Evolutionary conservation across 2,329 filamentous ascomycete species (phyloP), one percentile per base, ranked within the genome.

Genomic region (Diaporthe eres): DNA sequence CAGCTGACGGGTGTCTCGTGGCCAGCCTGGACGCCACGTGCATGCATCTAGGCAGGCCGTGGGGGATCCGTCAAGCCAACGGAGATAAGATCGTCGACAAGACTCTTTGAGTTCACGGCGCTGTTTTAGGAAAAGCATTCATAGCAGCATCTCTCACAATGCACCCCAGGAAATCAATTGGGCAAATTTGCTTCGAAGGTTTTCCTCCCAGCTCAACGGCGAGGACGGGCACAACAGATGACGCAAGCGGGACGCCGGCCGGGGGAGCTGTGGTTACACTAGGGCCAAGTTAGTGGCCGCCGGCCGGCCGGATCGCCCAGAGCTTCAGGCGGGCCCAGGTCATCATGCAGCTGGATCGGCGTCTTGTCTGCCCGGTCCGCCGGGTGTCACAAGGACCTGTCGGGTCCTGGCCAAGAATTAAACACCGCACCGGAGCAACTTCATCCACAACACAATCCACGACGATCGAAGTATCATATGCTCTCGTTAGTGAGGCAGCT

Each of bases 261-360:
- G 39, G 39, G 17, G n/a, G 15, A 44, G 60, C 10, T 28, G 5
- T 44, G 15, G 60, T 63, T 63, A 22, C 60, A 63, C 25, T 19
- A 44, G 60, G 39, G 6, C 4, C 39, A 12, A 42, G 6, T 44
- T 44, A 53, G 65, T 53, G 47, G 65, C 61, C 44, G 42, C 31
- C 65, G 47, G 63, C 63, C 63, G 63, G 63, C 63, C 63, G 28
- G 44, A n/a, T 37, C 31, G 28, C 63, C 63, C 47, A 51, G 47
- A 39, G 28, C 28, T 53, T 53, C 19, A 12, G 47, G 63, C 44
- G 63, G 63, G 49, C 42, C 31, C 65, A 53, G 65, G 13, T 28
- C 22, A 68, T 53, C 65, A 53, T 37, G 63, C 63, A 68, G 44
- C 63, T 37, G 39, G 19, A 28, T 51, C 63, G 63, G 63, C 31